Percentiles rank a stretch among this genome's conserved stretches.
Conservation (phyloP, 1,284 basidiomycete species). For the Coniferiporia sulphurascens region DNA sequence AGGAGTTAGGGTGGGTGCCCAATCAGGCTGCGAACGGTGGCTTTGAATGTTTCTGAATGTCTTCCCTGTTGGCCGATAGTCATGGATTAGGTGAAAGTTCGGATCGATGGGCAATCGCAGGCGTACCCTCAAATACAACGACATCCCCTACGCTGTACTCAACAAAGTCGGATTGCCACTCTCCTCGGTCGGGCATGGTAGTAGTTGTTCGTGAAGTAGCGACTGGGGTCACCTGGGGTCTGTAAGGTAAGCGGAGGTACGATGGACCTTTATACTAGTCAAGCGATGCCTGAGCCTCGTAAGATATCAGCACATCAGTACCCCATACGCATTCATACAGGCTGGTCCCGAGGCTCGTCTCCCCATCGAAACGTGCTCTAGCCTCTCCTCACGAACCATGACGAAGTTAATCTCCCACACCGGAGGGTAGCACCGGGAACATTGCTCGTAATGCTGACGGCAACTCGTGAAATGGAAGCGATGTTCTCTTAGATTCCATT, state of each 20-base stretch:
- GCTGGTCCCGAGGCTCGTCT: neutral
- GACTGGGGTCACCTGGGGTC: neutral
- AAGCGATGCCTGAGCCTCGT: neutral
- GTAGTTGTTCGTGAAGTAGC: constrained; percentile 11
- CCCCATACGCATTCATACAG: neutral
- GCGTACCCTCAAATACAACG: constrained; percentile 53
- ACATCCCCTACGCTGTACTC: constrained; percentile 51
- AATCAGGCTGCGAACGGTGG: constrained; percentile 62
- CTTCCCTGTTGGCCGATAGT: constrained; percentile 35
- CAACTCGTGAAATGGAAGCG: too few relatives aligned
- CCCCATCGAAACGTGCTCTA: too few relatives aligned
- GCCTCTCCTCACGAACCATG: too few relatives aligned
- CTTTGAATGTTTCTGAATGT: constrained; percentile 67
- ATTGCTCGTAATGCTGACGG: too few relatives aligned
- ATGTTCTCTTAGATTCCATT: too few relatives aligned
- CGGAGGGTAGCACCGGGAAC: too few relatives aligned
- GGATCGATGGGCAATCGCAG: neutral
- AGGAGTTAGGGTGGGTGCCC: constrained; percentile 56
- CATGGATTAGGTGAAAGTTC: neutral
- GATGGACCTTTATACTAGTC: neutral
- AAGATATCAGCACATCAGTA: neutral
- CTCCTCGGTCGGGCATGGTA: constrained; percentile 35
- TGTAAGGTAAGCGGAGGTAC: neutral
- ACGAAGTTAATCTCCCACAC: too few relatives aligned
- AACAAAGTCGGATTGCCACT: constrained; percentile 58